Percentiles rank a stretch among this genome's conserved stretches.
Evolutionary conservation across 495 filamentous ascomycete genomes (phyloP).

Genomic region (Lasiosphaeriaceae sp.): DNA sequence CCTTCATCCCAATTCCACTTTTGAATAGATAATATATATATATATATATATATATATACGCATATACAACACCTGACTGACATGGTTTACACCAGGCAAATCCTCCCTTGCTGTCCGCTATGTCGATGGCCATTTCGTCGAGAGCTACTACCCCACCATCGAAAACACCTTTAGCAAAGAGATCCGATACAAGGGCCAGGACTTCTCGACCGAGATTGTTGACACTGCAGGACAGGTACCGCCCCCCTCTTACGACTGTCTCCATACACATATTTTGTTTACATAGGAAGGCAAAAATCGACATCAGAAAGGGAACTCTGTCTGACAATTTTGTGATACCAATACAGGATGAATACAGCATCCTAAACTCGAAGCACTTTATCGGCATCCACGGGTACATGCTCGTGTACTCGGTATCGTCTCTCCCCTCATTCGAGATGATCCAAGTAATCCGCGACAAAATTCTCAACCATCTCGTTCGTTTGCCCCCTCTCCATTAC

Average conservation of each 20-base stretch:
- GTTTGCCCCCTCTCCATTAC: slow-evolving; percentile 24
- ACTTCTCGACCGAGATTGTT: slow-evolving; percentile 95
- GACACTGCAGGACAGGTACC: slow-evolving; percentile 94
- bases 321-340: neutral
- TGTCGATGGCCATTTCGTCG: slow-evolving; percentile 96
- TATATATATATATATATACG: too few relatives aligned
- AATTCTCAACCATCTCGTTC: slow-evolving; percentile 91
- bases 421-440: slow-evolving; percentile 94
- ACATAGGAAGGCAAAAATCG: neutral
- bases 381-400: slow-evolving; percentile 99
- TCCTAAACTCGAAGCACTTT: slow-evolving; percentile 97
- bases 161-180: slow-evolving; percentile 97
- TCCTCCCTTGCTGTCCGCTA: slow-evolving; percentile 96
- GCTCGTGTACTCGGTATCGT: slow-evolving; percentile 93
- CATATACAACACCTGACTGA: neutral
- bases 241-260: neutral
- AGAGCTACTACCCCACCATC: slow-evolving; percentile 98
- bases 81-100: slow-evolving; percentile 63
- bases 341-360: slow-evolving; percentile 89
- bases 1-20: too few relatives aligned
- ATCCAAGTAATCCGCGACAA: slow-evolving; percentile 91
- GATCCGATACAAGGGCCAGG: slow-evolving; percentile 86
- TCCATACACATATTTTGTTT: neutral
- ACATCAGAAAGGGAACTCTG: neutral
- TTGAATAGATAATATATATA: too few relatives aligned